Conservation (phyloP, 1,284 basidiomycete species). For the Stygiomarasmius scandens region DNA sequence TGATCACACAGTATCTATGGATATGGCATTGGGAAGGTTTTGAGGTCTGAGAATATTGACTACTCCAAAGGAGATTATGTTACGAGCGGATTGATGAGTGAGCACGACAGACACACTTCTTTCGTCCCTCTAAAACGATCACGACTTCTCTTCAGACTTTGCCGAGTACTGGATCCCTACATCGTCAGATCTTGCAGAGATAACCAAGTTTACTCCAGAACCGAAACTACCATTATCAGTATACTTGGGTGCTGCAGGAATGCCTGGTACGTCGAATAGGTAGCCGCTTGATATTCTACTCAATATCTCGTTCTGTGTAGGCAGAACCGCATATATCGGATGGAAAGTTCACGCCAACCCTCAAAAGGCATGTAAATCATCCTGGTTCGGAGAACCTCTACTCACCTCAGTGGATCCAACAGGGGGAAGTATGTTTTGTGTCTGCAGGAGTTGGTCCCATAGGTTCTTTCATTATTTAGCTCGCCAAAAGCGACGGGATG, state of each 20-base stretch:
- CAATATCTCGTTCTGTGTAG: no score
- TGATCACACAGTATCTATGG: constrained; percentile 21
- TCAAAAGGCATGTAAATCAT: no score
- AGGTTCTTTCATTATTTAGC: constrained; percentile 50
- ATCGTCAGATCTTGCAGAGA: constrained; percentile 20
- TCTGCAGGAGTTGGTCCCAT: constrained; percentile 52
- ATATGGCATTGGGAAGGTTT: constrained; percentile 41
- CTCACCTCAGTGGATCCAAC: no score
- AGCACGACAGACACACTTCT: constrained; percentile 21
- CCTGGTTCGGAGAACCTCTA: no score
- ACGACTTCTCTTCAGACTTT: neutral
- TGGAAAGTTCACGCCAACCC: constrained; percentile 42
- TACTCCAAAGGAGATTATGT: constrained; percentile 48
- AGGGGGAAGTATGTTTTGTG: constrained; percentile 61
- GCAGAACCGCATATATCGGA: constrained; percentile 42
- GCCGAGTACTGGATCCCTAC: constrained; percentile 10
- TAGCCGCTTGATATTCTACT: no score
- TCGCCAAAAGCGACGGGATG: constrained; percentile 64
- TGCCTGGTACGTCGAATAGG: constrained; percentile 37
- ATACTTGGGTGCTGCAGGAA: constrained; percentile 34
- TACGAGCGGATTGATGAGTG: constrained; percentile 32
- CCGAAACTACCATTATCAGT: constrained; percentile 44
- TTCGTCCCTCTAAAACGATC: neutral
- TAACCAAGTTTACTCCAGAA: constrained; percentile 28
- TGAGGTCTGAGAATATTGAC: constrained; percentile 43